These are phyloP conservation scores for Neotropicomus parvogracilis DNA, from an alignment of 1,284 basidiomycete species.

Conservation along the genomic window DNA sequence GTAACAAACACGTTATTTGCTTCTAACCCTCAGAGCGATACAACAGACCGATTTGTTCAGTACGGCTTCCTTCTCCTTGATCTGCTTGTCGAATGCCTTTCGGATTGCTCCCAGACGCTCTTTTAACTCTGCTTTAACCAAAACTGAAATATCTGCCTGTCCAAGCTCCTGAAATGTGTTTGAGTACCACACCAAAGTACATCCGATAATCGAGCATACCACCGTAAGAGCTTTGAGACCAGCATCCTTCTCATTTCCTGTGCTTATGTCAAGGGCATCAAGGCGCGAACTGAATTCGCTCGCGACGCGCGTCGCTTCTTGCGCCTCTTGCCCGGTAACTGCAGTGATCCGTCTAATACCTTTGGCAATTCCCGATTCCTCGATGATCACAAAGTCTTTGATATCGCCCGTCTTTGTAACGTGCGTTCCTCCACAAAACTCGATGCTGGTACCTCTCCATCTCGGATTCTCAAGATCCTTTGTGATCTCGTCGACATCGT, in stretches of 20 bases:
- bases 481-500: slow-evolving; percentile 81
- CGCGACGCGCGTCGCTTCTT: slow-evolving; percentile 73
- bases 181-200: slow-evolving; percentile 5
- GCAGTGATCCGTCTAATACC: slow-evolving; percentile 94
- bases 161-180: slow-evolving; percentile 69
- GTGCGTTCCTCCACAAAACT: slow-evolving; percentile 99
- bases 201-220: slow-evolving; percentile 45
- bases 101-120: slow-evolving; percentile 71
- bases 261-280: slow-evolving; percentile 58
- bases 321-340: slow-evolving; percentile 92
- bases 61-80: slow-evolving; percentile 78
- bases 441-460: slow-evolving; percentile 89
- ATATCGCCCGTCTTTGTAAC: slow-evolving; percentile 95
- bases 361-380: slow-evolving; percentile 97
- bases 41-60: slow-evolving; percentile 73
- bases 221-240: slow-evolving; percentile 79
- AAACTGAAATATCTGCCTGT: slow-evolving; percentile 83
- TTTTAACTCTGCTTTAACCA: slow-evolving; percentile 79
- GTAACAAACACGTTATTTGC: slow-evolving; percentile 1
- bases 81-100: slow-evolving; percentile 82
- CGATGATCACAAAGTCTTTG: slow-evolving; percentile 90
- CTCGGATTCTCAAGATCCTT: slow-evolving; percentile 84
- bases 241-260: slow-evolving; percentile 82
- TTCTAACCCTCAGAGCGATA: not conserved
- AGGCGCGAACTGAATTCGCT: slow-evolving; percentile 65